Percentiles rank a stretch among this genome's conserved stretches.
Evolutionary conservation across 441 rosid species (phyloP).

Genomic region (Theobroma grandiflorum): DNA sequence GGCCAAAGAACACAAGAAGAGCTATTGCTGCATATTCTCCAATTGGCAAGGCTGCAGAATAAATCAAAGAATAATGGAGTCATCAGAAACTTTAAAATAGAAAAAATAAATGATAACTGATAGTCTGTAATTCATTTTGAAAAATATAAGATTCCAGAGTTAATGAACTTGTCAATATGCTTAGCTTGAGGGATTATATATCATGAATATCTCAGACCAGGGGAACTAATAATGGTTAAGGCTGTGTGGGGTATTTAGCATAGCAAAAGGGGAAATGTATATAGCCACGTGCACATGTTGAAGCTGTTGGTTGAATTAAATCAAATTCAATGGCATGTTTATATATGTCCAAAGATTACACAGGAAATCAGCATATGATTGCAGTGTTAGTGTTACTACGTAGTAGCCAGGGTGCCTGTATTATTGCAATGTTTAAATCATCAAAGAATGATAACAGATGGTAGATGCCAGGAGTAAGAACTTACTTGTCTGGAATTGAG

Average conservation of each 20-base stretch:
- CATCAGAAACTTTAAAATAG: constrained; percentile 26
- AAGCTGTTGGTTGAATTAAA: background rate
- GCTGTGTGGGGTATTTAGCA: background rate
- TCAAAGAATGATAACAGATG: constrained; percentile 16
- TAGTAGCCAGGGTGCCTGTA: background rate
- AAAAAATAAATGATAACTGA: background rate
- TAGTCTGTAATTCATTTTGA: background rate
- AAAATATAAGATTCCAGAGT: background rate
- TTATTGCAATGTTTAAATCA: background rate
- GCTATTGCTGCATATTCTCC: constrained; percentile 97
- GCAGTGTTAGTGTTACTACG: background rate
- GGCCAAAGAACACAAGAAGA: constrained; percentile 89
- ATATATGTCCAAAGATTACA: background rate
- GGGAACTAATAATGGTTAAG: background rate
- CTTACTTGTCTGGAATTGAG: constrained; percentile 97
- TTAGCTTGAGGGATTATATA: background rate
- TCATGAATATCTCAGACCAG: background rate
- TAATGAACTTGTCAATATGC: background rate
- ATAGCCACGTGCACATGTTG: background rate
- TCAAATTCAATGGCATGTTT: background rate
- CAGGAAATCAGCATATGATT: background rate
- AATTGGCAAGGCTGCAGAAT: constrained; percentile 79
- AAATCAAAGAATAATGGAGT: constrained; percentile 30
- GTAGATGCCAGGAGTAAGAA: constrained; percentile 15
- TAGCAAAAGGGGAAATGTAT: background rate